Evolutionary conservation across 2,329 filamentous ascomycete genomes (phyloP).

Genomic region (Fusarium domesticum): DNA sequence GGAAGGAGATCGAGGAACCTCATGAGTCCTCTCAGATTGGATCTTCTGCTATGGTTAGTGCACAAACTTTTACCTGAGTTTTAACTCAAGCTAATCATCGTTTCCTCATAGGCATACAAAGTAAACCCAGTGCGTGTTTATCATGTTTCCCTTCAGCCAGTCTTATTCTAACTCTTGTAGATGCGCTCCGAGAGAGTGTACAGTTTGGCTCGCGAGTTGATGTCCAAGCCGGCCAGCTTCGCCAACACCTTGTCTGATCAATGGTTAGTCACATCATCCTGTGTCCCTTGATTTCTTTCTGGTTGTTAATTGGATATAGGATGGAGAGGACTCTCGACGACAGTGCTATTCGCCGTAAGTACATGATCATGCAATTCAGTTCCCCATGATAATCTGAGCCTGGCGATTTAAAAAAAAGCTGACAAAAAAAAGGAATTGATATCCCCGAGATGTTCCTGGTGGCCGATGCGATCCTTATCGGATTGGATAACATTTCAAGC

Average conservation of each 20-base stretch:
- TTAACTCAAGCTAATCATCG: no score
- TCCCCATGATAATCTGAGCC: no score
- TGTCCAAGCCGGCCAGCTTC: constrained; percentile 38
- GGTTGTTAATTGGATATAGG: no score
- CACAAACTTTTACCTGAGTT: no score
- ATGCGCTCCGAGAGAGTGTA: constrained; percentile 40
- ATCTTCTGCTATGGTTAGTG: constrained; percentile 1
- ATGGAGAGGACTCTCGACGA: constrained; percentile 77
- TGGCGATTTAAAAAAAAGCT: no score
- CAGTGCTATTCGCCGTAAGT: constrained; percentile 61
- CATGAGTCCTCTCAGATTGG: constrained; percentile 23
- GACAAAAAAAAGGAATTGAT: constrained; percentile 54
- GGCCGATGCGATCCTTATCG: constrained; percentile 65
- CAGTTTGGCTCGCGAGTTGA: constrained; percentile 45
- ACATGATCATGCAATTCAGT: no score
- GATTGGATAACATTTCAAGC: constrained; percentile 64
- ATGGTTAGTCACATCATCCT: no score
- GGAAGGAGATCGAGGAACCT: constrained; percentile 84
- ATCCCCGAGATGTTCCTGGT: constrained; percentile 66
- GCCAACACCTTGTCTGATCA: constrained; percentile 33
- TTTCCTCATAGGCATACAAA: no score
- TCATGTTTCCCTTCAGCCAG: no score
- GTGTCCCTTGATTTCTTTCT: no score
- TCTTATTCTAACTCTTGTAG: no score
- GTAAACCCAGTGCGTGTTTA: no score